Evolutionary conservation across 371 early-diverging fungal species (phyloP).

Genomic region (Gilbertella persicaria): DNA sequence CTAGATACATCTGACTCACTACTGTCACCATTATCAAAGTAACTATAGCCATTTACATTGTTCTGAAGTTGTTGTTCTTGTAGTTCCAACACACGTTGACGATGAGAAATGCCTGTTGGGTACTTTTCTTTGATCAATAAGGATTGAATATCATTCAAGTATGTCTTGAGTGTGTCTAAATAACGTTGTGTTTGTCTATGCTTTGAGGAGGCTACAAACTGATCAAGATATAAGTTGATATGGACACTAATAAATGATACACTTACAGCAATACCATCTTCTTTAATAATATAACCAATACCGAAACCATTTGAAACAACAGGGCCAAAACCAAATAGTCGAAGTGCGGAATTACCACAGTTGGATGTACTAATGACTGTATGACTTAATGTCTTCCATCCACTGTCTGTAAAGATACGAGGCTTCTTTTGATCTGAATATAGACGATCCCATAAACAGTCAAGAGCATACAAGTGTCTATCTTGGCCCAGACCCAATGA

Average conservation of each 20-base stretch:
- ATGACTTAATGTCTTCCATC: constrained; percentile 57
- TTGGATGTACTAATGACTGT: constrained; percentile 89
- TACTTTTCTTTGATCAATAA: constrained; percentile 49
- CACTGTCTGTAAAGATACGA: constrained; percentile 70
- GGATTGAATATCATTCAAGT: constrained; percentile 40
- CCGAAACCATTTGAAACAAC: constrained; percentile 90
- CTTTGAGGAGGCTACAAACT: constrained; percentile 58
- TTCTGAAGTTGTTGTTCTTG: constrained; percentile 36
- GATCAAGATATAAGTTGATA: background rate
- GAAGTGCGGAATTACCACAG: constrained; percentile 80
- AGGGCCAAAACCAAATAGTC: constrained; percentile 90
- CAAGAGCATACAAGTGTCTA: constrained; percentile 81
- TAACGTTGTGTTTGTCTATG: constrained; percentile 58
- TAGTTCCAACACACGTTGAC: constrained; percentile 40
- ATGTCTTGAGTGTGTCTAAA: constrained; percentile 45
- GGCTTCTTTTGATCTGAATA: constrained; percentile 62
- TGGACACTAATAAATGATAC: constrained; percentile 4
- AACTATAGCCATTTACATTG: constrained; percentile 43
- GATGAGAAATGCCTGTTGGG: constrained; percentile 41
- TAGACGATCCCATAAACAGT: constrained; percentile 51
- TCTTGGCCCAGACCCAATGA: constrained; percentile 82
- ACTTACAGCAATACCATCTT: constrained; percentile 60
- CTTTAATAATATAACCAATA: constrained; percentile 86
- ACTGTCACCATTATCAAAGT: constrained; percentile 50
- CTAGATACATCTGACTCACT: constrained; percentile 10